phyloP scores from a whole-genome alignment of 2,329 filamentous ascomycete genomes.

The Balansia obtecta region DNA sequence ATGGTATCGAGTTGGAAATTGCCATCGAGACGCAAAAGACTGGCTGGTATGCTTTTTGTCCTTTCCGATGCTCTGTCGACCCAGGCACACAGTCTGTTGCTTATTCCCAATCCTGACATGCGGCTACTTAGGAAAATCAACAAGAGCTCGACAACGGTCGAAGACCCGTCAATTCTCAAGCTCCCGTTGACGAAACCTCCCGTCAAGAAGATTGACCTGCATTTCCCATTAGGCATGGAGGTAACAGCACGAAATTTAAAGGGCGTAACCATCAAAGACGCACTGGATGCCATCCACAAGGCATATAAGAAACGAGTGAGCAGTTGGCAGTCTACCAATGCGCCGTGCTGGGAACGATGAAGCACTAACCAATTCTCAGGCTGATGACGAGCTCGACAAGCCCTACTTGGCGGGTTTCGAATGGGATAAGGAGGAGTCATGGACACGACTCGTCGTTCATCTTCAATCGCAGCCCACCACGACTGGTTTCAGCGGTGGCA shows the following conservation, averaged over 20 bases:
- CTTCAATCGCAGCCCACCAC: slow-evolving; percentile 58
- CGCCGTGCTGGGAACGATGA: neutral
- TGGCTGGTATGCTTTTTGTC: slow-evolving; percentile 54
- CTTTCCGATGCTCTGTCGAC: neutral
- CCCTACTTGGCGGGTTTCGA: slow-evolving; percentile 90
- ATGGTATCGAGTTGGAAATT: slow-evolving; percentile 59
- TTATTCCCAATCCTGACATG: neutral
- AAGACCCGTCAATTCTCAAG: slow-evolving; percentile 77
- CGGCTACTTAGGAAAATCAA: slow-evolving; percentile 69
- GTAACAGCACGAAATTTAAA: slow-evolving; percentile 85
- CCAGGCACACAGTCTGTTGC: neutral
- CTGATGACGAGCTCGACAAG: slow-evolving; percentile 79
- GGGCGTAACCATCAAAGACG: slow-evolving; percentile 95
- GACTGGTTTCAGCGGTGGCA: slow-evolving; percentile 29
- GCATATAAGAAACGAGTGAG: slow-evolving; percentile 90
- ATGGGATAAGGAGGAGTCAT: slow-evolving; percentile 89
- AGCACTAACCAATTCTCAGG: slow-evolving; percentile 34
- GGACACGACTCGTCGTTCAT: slow-evolving; percentile 78
- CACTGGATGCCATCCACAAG: slow-evolving; percentile 90
- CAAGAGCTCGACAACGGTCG: slow-evolving; percentile 62
- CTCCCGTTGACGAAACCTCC: slow-evolving; percentile 67
- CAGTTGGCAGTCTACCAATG: slow-evolving; percentile 5
- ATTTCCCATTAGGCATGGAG: slow-evolving; percentile 78
- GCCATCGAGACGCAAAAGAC: slow-evolving; percentile 76
- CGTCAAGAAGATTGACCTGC: slow-evolving; percentile 87